Evolutionary conservation across 306 rosid species (phyloP), one percentile per base, ranked within the genome.

Genomic region (Alnus glutinosa): DNA sequence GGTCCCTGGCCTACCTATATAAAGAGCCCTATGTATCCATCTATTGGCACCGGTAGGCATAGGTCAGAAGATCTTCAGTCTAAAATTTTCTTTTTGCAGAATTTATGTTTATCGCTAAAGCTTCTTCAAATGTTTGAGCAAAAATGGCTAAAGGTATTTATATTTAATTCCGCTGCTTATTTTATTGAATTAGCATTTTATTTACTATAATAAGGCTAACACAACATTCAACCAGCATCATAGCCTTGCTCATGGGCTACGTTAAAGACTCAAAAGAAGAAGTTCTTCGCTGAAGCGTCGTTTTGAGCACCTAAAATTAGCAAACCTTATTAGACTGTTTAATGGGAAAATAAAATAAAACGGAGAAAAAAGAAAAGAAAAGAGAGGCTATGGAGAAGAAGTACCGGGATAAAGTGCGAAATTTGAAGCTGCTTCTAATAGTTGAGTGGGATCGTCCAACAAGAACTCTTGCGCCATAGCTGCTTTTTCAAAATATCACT

Each of bases 401-500:
- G 28, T 49, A 92, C 98, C 97, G 46, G 98, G 91, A 78, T 86
- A 87, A 51, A 75, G 13, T 2, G 89, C 90, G 23, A 91, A 92
- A 57, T 87, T 92, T 11, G 91, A 78, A 78, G 97, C 91, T 32
- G 97, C 97, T 83, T 89, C 47, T 34, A 92, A 91, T 4, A 95
- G 85, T 80, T 75, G 92, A 50, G 91, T 77, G 13, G 89, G 87
- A 84, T 90, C 97, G 12, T 83, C 86, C 71, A 94, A 70, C 18
- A 89, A 73, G 72, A 15, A 84, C 39, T 89, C 89, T 76, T 80
- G 84, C 70, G 76, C 86, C 87, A 87, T 85, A 18, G 52, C 72
- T 73, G 75, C 66, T 19, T 59, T 14, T 47, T 37, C 58, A 77
- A 74, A 37, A 58, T 11, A 12, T 4, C 49, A 75, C 71, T 48